Base-by-base conservation (phyloP, 805 yeast genomes). In the Myxozyma mucilagina region DNA sequence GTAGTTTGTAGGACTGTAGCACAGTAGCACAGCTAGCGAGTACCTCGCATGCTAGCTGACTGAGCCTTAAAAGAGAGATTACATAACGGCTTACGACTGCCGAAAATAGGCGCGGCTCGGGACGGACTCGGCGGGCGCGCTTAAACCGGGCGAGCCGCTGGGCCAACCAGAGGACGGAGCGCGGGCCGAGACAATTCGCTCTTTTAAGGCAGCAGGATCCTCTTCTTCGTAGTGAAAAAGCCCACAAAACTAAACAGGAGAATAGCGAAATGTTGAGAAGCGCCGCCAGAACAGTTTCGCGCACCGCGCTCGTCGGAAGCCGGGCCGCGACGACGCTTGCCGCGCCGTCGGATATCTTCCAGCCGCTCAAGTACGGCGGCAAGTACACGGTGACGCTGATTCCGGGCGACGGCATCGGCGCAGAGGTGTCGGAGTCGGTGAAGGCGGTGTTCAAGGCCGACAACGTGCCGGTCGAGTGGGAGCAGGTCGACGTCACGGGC, bases 321-420 rank as follows among this genome's bases (percentile, higher is more conserved):
- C 39, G 59, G 24, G 57, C 70, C 32, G 59, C 81, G 35, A 88
- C 90, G 61, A 81, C 90, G 53, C 75, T 81, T 59, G 82, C 85
- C 59, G 76, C 85, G 34, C 81, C 87, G 57, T 81, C 87, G 57
- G 88, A 84, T 74, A 71, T 82, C 63, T 82, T 82, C 66, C 80
- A 89, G 72, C 96, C 96, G 72, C 90, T 90, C 80, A 88, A 89
- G 78, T 91, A 90, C 79, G 98, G 98, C 70, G 97, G 97, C 65
- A 87, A 87, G 75, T 92, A 84, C 82, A 89, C 93, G 56, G 97
- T 94, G 60, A 93, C 99, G 53, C 82, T 93, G 75, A 87, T 93
- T 70, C 98, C 98, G 61, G 97, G 99, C 78, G 99, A 93, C 75
- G 98, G 98, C 84, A 88, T 92, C 69, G 99, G 99, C 77, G 87